Conservation (phyloP, 495 filamentous ascomycete species). For the Penicillium verhagenii region DNA sequence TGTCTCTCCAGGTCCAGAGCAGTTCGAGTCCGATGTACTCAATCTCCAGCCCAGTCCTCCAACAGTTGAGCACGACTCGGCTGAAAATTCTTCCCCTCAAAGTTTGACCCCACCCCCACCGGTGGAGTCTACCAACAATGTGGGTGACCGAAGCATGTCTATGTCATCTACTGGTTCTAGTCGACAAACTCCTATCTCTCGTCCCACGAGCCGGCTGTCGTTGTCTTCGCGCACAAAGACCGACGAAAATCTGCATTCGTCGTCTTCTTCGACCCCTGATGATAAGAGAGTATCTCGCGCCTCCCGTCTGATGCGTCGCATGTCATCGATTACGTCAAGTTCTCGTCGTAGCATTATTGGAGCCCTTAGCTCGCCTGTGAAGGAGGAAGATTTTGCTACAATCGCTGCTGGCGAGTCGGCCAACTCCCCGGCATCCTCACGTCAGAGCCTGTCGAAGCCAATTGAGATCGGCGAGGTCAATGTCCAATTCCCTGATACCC, state of each 20-base stretch:
- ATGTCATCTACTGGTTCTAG: constrained; percentile 35
- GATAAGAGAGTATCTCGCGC: constrained; percentile 68
- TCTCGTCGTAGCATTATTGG: constrained; percentile 61
- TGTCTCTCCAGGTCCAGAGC: constrained; percentile 35
- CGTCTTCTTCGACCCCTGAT: constrained; percentile 47
- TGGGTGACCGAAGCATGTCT: constrained; percentile 36
- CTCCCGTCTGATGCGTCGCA: constrained; percentile 74
- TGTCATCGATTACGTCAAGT: constrained; percentile 66
- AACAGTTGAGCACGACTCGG: constrained; percentile 65
- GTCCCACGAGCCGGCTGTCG: constrained; percentile 39
- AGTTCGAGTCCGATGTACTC: constrained; percentile 47
- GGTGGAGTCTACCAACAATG: constrained; percentile 15
- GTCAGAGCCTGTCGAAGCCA: constrained; percentile 27
- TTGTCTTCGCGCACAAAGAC: constrained; percentile 38
- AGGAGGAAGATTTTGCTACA: constrained; percentile 55
- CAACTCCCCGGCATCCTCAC: constrained; percentile 30
- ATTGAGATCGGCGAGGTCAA: constrained; percentile 84
- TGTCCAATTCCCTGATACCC: constrained; percentile 87
- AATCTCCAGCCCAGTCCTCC: constrained; percentile 71
- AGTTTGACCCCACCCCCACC: neutral
- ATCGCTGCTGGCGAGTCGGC: constrained; percentile 38
- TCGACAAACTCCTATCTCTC: constrained; percentile 24
- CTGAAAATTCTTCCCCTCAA: constrained; percentile 25
- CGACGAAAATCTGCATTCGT: constrained; percentile 33
- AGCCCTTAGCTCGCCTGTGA: constrained; percentile 54